Conservation (phyloP, 352 stramenopile genomes). For the Peronospora belbahrii region DNA sequence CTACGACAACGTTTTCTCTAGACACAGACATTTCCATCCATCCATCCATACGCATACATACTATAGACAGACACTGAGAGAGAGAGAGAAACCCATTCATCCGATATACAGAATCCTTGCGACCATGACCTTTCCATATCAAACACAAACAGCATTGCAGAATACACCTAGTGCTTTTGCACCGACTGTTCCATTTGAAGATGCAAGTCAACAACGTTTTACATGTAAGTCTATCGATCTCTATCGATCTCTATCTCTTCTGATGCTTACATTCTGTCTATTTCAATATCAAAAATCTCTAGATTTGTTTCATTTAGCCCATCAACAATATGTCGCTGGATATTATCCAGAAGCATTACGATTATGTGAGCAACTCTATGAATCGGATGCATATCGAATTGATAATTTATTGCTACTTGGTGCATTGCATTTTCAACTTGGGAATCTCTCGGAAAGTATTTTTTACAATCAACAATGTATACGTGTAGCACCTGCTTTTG, state of each 20-base stretch:
- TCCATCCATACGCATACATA: no score
- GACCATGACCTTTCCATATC: conserved; percentile 25
- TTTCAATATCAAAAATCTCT: background rate
- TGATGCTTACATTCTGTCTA: background rate
- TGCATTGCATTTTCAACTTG: conserved; percentile 90
- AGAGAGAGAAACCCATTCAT: no score
- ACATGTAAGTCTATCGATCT: conserved; percentile 63
- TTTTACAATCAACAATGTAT: conserved; percentile 95
- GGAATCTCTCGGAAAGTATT: conserved; percentile 88
- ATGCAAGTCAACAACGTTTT: conserved; percentile 53
- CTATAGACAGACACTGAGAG: background rate
- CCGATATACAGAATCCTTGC: no score
- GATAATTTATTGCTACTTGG: conserved; percentile 91
- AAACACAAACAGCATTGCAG: conserved; percentile 18
- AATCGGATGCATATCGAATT: conserved; percentile 72
- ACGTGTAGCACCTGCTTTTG: conserved; percentile 86
- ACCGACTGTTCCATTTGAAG: conserved; percentile 21
- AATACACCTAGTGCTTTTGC: conserved; percentile 13
- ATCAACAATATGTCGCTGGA: conserved; percentile 83
- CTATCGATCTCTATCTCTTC: background rate
- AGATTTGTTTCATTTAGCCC: conserved; percentile 72
- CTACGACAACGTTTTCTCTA: no score
- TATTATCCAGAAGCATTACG: conserved; percentile 82
- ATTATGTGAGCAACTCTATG: conserved; percentile 87
- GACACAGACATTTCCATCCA: no score